Conservation (phyloP, 345 rosid genomes). For the Gynandropsis gynandra region DNA sequence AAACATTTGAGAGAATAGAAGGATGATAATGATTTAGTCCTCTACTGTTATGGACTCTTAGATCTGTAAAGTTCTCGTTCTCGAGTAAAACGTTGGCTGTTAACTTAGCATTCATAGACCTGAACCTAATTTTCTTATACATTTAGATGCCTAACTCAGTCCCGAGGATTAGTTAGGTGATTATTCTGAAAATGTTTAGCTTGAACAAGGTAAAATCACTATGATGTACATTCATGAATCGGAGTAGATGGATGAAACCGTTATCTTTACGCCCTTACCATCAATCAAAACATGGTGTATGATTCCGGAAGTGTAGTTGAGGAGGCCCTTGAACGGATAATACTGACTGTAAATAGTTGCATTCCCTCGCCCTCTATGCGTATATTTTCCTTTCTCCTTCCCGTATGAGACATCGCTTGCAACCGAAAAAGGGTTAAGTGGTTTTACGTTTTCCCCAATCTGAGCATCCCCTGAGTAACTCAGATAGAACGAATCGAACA, state of each 20-base stretch:
- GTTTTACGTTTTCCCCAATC: constrained; percentile 49
- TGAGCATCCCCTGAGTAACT: constrained; percentile 53
- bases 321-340: constrained; percentile 71
- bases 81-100: no score
- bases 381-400: constrained; percentile 41
- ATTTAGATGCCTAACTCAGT: neutral
- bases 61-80: no score
- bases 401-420: constrained; percentile 73
- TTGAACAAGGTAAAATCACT: neutral
- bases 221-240: constrained; percentile 2
- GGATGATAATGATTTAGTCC: no score
- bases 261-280: constrained; percentile 30
- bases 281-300: constrained; percentile 72
- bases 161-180: no score
- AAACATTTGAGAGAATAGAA: neutral
- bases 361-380: constrained; percentile 31
- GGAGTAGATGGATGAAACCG: neutral
- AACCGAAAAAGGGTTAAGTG: constrained; percentile 48
- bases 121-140: neutral
- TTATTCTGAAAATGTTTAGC: constrained; percentile 28
- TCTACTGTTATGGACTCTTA: neutral
- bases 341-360: constrained; percentile 67
- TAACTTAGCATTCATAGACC: neutral
- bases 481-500: constrained; percentile 4
- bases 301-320: constrained; percentile 76